phyloP scores from a whole-genome alignment of 2,329 filamentous ascomycete species.

The Alternaria sp. region DNA sequence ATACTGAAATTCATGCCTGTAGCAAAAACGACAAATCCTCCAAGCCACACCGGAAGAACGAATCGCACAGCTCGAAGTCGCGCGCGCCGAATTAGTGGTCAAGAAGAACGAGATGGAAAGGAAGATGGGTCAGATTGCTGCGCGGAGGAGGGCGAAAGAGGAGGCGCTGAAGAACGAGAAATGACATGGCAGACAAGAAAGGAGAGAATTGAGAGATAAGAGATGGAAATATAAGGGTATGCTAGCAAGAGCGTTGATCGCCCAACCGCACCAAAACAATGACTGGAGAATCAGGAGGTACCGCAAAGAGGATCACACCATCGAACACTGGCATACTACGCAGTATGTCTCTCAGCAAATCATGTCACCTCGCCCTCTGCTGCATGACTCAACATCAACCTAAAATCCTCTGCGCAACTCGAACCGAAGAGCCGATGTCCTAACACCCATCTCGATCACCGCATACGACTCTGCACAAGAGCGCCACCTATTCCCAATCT shows the following conservation, averaged over 20 bases:
- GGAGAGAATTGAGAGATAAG: background rate
- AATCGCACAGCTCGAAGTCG: conserved; percentile 62
- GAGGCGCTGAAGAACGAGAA: conserved; percentile 16
- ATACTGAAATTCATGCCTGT: conserved; percentile 2
- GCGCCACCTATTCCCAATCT: background rate
- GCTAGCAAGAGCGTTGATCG: background rate
- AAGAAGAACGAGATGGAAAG: conserved; percentile 64
- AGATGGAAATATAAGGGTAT: background rate
- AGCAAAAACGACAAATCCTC: conserved; percentile 58
- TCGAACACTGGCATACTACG: background rate
- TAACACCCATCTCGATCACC: background rate
- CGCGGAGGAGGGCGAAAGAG: conserved; percentile 26
- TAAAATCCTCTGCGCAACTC: background rate
- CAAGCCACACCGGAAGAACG: conserved; percentile 63
- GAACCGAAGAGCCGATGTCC: background rate
- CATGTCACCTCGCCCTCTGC: background rate
- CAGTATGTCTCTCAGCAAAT: background rate
- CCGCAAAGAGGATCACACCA: background rate
- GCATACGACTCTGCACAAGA: background rate
- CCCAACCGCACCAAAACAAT: background rate
- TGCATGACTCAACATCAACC: background rate
- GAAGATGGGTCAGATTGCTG: conserved; percentile 57
- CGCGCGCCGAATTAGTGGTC: conserved; percentile 58
- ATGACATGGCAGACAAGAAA: conserved; percentile 14
- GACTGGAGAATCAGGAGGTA: background rate